A percentile compares a stretch with the other conserved stretches of the same genome.
Evolutionary conservation across 495 filamentous ascomycete genomes (phyloP).

Genomic region (Lasiosphaeria hispida): DNA sequence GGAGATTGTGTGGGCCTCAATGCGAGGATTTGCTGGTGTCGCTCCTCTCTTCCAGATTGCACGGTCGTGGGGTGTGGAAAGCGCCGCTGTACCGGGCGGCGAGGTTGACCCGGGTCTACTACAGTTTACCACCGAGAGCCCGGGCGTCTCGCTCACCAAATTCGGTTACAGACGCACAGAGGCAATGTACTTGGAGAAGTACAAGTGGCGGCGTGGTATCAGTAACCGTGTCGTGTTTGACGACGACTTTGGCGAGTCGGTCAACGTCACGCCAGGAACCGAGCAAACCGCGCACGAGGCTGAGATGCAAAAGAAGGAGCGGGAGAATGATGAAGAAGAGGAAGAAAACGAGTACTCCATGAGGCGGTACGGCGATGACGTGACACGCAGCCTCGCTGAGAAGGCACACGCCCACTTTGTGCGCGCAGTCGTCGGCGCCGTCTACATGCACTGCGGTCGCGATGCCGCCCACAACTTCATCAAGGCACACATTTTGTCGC

Average conservation of each 20-base stretch:
- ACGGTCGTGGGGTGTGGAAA: conserved; percentile 85
- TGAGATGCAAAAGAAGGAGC: conserved; percentile 1
- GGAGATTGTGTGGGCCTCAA: conserved; percentile 74
- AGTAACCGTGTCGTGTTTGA: conserved; percentile 71
- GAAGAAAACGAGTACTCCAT: conserved; percentile 8
- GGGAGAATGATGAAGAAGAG: background rate
- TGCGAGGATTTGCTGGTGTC: conserved; percentile 76
- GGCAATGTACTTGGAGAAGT: conserved; percentile 35
- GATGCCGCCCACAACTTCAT: conserved; percentile 75
- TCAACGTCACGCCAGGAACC: conserved; percentile 16
- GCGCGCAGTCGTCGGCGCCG: conserved; percentile 73
- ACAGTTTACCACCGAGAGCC: conserved; percentile 65
- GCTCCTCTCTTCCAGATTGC: conserved; percentile 67
- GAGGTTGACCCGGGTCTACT: conserved; percentile 94
- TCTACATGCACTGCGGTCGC: conserved; percentile 76
- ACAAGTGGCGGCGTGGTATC: conserved; percentile 66
- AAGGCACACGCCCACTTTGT: conserved; percentile 62
- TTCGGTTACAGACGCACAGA: conserved; percentile 43
- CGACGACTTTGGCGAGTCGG: conserved; percentile 72
- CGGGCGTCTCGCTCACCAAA: conserved; percentile 50
- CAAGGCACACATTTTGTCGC: conserved; percentile 73
- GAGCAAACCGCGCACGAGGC: background rate
- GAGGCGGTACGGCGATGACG: conserved; percentile 29
- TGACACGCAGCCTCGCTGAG: conserved; percentile 27
- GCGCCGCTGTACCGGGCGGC: conserved; percentile 74